Percentiles rank a stretch among this genome's conserved stretches.
phyloP scores from a whole-genome alignment of 495 filamentous ascomycete genomes.

The Neurospora sp. region DNA sequence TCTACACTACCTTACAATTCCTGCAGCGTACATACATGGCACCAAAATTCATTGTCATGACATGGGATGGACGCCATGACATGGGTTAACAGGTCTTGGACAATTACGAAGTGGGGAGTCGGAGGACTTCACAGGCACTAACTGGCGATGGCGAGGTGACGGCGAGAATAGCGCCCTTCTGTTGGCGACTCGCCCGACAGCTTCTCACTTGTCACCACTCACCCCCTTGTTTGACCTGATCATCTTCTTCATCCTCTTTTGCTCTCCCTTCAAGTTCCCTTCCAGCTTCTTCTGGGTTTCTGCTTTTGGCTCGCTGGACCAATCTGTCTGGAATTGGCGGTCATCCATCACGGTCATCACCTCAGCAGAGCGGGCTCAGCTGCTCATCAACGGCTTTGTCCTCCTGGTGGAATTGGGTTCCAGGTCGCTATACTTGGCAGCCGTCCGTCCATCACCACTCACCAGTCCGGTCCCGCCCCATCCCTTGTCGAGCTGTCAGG shows the following conservation, averaged over 20 bases:
- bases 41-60: not conserved
- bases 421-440: not conserved
- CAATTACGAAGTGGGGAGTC: conserved; percentile 18
- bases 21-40: not conserved
- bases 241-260: not conserved
- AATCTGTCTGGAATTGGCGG: not conserved
- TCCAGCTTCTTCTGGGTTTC: not conserved
- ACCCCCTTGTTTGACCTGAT: not conserved
- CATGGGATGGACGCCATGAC: conserved; percentile 1
- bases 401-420: not conserved
- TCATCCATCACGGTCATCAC: not conserved
- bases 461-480: not conserved
- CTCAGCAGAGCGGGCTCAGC: not conserved
- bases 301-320: not conserved
- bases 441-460: not conserved
- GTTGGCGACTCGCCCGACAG: conserved; percentile 3
- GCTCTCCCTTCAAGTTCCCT: not conserved
- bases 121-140: conserved; percentile 13
- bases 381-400: not conserved
- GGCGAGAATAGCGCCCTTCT: conserved; percentile 14
- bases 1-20: not conserved
- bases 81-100: conserved; percentile 13
- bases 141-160: conserved; percentile 9
- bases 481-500: not conserved
- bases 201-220: not conserved